Percentiles rank a stretch among this genome's conserved stretches.
phyloP scores from a whole-genome alignment of 495 filamentous ascomycete genomes.

The Hypoxylon cercidicola region DNA sequence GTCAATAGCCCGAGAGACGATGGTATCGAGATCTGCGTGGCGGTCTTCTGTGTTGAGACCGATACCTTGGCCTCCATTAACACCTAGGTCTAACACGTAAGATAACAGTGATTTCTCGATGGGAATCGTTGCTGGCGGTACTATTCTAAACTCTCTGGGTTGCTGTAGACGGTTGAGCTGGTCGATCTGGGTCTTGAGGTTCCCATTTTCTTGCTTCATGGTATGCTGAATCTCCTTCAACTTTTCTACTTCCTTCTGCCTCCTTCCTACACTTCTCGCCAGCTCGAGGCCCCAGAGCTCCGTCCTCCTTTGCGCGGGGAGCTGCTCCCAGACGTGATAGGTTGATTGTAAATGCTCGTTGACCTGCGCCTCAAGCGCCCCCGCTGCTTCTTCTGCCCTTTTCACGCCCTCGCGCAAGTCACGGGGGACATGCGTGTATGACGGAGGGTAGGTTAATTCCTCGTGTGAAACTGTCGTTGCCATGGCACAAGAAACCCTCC shows the following conservation, averaged over 20 bases:
- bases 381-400: conserved; percentile 52
- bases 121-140: conserved; percentile 70
- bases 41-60: conserved; percentile 57
- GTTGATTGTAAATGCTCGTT: conserved; percentile 74
- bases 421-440: conserved; percentile 37
- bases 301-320: conserved; percentile 64
- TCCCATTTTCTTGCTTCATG: conserved; percentile 74
- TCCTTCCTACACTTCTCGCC: conserved; percentile 74
- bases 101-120: conserved; percentile 57
- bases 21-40: conserved; percentile 55
- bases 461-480: conserved; percentile 55
- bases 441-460: conserved; percentile 53
- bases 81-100: conserved; percentile 48
- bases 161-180: conserved; percentile 74
- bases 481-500: conserved; percentile 60
- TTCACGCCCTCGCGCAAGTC: conserved; percentile 57
- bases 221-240: conserved; percentile 69
- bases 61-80: conserved; percentile 39
- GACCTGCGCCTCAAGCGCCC: conserved; percentile 68
- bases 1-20: conserved; percentile 59
- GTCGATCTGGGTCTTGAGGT: conserved; percentile 76
- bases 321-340: conserved; percentile 74
- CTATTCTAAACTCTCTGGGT: conserved; percentile 75
- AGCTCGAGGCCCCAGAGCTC: conserved; percentile 84
- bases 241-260: conserved; percentile 71